Evolutionary conservation across 768 basidiomycete genomes (phyloP).

Genomic region (Termitomyces sp.): DNA sequence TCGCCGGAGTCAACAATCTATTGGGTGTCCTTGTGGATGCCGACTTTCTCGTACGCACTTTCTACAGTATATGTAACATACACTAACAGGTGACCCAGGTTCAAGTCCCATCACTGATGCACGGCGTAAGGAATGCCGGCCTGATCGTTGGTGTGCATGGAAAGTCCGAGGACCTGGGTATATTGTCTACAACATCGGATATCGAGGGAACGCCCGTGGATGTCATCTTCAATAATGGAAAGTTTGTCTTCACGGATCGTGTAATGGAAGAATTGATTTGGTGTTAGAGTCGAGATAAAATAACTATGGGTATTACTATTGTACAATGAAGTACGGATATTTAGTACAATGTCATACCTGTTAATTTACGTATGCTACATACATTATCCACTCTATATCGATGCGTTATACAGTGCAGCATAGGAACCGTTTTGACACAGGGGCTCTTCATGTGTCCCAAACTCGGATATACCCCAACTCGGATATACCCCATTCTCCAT

Average conservation of each 20-base stretch:
- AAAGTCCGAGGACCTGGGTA: slow-evolving; percentile 36
- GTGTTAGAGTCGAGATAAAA: slow-evolving; percentile 5
- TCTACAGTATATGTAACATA: not conserved
- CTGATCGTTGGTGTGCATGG: slow-evolving; percentile 87
- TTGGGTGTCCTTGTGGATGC: slow-evolving; percentile 89
- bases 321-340: slow-evolving; percentile 9
- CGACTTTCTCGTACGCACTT: slow-evolving; percentile 66
- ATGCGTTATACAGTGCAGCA: slow-evolving; percentile 65
- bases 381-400: slow-evolving; percentile 35
- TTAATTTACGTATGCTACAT: slow-evolving; percentile 12
- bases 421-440: slow-evolving; percentile 56
- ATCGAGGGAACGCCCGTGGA: slow-evolving; percentile 53
- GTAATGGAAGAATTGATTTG: slow-evolving; percentile 42
- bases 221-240: slow-evolving; percentile 59
- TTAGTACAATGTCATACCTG: slow-evolving; percentile 5
- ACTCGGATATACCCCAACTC: slow-evolving; percentile 72
- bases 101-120: slow-evolving; percentile 85
- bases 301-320: slow-evolving; percentile 4
- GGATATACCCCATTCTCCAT: slow-evolving; percentile 67
- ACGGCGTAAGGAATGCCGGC: slow-evolving; percentile 84
- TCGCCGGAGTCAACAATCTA: slow-evolving; percentile 88
- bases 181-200: slow-evolving; percentile 27
- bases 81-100: slow-evolving; percentile 37
- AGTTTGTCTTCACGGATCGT: slow-evolving; percentile 64
- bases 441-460: slow-evolving; percentile 68